Evolutionary conservation across 2,329 filamentous ascomycete species (phyloP).

Genomic region (Helminthosporium solani): DNA sequence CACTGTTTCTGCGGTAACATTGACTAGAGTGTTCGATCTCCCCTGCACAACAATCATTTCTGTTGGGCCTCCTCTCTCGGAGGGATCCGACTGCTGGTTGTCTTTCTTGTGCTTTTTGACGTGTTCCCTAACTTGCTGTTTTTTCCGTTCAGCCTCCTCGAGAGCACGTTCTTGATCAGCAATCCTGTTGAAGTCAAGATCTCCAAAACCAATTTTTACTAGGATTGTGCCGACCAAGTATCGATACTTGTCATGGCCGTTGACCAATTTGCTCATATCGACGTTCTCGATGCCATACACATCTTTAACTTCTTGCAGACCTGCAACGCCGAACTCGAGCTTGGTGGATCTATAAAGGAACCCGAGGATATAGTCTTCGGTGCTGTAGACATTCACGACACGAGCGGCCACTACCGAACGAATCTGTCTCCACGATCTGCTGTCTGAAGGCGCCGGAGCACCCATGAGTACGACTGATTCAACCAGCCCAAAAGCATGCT

Average conservation of each 20-base stretch:
- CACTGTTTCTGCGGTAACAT: conserved; percentile 5
- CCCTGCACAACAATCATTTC: conserved; percentile 16
- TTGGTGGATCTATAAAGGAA: conserved; percentile 83
- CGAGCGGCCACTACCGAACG: conserved; percentile 76
- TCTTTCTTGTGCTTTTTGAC: conserved; percentile 22
- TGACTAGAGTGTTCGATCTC: conserved; percentile 8
- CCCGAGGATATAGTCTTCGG: conserved; percentile 81
- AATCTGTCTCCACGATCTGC: conserved; percentile 71
- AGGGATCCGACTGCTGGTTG: conserved; percentile 12
- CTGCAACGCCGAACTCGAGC: conserved; percentile 78
- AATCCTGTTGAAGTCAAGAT: conserved; percentile 47
- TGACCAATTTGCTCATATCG: conserved; percentile 51
- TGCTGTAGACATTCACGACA: conserved; percentile 82
- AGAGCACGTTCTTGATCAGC: conserved; percentile 44
- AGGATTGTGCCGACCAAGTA: conserved; percentile 51
- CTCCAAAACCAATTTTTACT: conserved; percentile 51
- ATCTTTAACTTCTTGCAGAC: conserved; percentile 68
- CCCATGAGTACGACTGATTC: conserved; percentile 82
- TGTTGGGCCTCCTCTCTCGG: conserved; percentile 6
- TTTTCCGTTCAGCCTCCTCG: conserved; percentile 37
- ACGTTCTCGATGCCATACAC: conserved; percentile 64
- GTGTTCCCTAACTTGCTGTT: conserved; percentile 31
- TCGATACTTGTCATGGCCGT: conserved; percentile 52
- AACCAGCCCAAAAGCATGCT: conserved; percentile 77
- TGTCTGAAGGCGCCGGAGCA: conserved; percentile 70